Evolutionary conservation across 2,329 filamentous ascomycete genomes (phyloP).

Genomic region (Alternaria panax): DNA sequence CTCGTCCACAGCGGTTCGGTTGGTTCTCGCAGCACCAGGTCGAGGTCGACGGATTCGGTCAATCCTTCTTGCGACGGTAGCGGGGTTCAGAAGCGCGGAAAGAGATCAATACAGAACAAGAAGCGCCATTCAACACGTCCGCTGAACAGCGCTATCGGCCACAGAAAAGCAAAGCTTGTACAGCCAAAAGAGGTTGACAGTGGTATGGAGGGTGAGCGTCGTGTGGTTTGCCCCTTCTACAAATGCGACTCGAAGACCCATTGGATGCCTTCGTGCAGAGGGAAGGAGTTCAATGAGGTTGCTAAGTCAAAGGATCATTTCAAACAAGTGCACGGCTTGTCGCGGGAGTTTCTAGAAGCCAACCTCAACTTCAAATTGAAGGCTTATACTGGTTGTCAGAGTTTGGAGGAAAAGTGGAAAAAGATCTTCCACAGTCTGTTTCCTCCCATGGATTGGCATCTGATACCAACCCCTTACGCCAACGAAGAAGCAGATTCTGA

Average conservation of each 20-base stretch:
- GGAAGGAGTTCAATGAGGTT: slow-evolving; percentile 10
- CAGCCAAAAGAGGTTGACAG: neutral
- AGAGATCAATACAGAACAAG: neutral
- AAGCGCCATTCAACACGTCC: neutral
- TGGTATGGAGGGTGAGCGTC: neutral
- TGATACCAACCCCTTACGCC: neutral
- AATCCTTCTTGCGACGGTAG: neutral
- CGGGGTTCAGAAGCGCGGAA: neutral
- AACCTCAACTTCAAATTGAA: neutral
- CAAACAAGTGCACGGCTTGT: neutral
- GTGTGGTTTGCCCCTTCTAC: neutral
- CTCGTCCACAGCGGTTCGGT: neutral
- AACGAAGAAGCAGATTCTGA: neutral
- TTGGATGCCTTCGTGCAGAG: neutral
- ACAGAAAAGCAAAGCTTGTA: neutral
- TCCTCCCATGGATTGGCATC: neutral
- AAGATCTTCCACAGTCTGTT: neutral
- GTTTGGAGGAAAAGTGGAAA: neutral
- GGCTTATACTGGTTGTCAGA: neutral
- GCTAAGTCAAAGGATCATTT: slow-evolving; percentile 10
- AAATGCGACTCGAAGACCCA: neutral
- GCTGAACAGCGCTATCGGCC: neutral
- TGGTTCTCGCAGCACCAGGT: neutral
- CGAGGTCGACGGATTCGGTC: neutral
- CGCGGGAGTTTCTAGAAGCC: neutral